phyloP scores from a whole-genome alignment of 345 rosid genomes.

The Bruguiera gymnorhiza region DNA sequence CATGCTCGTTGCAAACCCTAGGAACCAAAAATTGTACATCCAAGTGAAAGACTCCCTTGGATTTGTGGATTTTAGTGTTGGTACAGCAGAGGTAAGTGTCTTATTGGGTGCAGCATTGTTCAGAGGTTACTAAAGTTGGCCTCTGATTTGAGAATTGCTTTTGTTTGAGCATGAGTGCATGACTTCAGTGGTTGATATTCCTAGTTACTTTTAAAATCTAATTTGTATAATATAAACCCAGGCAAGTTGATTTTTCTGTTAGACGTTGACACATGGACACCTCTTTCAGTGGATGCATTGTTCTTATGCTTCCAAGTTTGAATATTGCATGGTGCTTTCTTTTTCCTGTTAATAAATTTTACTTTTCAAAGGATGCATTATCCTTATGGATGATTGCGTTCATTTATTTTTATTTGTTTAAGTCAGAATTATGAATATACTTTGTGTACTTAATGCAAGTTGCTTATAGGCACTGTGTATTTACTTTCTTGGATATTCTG shows the following conservation, averaged over 20 bases:
- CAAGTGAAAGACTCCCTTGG: slow-evolving; percentile 92
- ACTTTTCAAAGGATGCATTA: too few species aligned
- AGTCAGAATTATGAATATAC: too few species aligned
- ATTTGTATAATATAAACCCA: neutral
- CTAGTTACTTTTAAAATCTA: neutral
- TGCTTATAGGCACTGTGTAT: neutral
- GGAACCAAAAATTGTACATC: slow-evolving; percentile 66
- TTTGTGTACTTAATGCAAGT: too few species aligned
- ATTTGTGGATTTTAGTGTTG: slow-evolving; percentile 70
- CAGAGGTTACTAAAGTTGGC: neutral
- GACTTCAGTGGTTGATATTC: neutral
- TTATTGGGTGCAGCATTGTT: slow-evolving; percentile 6
- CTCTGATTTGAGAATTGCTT: neutral
- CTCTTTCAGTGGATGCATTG: too few species aligned
- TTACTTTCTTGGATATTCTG: neutral
- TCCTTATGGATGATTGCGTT: too few species aligned
- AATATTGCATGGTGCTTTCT: too few species aligned
- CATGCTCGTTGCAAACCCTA: slow-evolving; percentile 86
- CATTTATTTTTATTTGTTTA: too few species aligned
- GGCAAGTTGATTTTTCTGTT: too few species aligned
- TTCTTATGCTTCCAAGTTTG: too few species aligned
- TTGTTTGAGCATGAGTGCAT: neutral
- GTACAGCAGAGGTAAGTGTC: slow-evolving; percentile 71
- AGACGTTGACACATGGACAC: too few species aligned
- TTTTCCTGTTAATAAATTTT: too few species aligned